Conservation (phyloP, 1,284 basidiomycete genomes). For the Fomitopsis pinicola region DNA sequence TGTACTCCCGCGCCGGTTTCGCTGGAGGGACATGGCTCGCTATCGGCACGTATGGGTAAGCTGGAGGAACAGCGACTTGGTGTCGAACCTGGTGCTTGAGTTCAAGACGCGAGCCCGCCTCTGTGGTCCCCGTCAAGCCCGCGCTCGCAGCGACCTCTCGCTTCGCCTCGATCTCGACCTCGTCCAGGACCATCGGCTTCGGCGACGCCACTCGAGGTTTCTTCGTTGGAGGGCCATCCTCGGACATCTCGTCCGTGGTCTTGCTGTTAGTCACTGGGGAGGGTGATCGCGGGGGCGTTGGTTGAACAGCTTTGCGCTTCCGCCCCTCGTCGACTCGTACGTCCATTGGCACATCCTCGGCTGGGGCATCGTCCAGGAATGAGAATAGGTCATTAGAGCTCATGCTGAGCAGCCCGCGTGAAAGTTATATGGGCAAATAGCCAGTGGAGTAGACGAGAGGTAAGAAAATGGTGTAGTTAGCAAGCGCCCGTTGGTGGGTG, state of each 20-base stretch:
- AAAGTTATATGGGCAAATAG: no score
- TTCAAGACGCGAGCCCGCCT: conserved; percentile 66
- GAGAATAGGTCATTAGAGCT: conserved; percentile 35
- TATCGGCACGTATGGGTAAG: conserved; percentile 90
- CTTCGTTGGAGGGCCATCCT: conserved; percentile 32
- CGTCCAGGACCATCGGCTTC: conserved; percentile 77
- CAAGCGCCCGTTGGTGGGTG: no score
- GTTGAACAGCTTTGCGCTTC: conserved; percentile 24
- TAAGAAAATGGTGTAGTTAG: no score
- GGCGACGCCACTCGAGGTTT: conserved; percentile 50
- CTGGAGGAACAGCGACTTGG: conserved; percentile 93
- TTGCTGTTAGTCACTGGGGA: conserved; percentile 5
- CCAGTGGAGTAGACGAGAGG: no score
- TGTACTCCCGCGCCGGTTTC: conserved; percentile 91
- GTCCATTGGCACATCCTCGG: conserved; percentile 16
- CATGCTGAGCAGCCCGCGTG: conserved; percentile 5
- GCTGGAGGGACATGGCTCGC: conserved; percentile 88
- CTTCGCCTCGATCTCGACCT: conserved; percentile 87
- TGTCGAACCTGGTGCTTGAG: conserved; percentile 85
- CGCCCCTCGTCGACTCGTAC: conserved; percentile 21
- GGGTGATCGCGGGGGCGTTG: conserved; percentile 10
- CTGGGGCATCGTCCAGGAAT: conserved; percentile 33
- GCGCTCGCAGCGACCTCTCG: conserved; percentile 84
- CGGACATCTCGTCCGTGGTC: conserved; percentile 3
- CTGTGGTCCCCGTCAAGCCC: conserved; percentile 69